Evolutionary conservation across 1,284 basidiomycete genomes (phyloP).

Genomic region (Neonothopanus nambi): DNA sequence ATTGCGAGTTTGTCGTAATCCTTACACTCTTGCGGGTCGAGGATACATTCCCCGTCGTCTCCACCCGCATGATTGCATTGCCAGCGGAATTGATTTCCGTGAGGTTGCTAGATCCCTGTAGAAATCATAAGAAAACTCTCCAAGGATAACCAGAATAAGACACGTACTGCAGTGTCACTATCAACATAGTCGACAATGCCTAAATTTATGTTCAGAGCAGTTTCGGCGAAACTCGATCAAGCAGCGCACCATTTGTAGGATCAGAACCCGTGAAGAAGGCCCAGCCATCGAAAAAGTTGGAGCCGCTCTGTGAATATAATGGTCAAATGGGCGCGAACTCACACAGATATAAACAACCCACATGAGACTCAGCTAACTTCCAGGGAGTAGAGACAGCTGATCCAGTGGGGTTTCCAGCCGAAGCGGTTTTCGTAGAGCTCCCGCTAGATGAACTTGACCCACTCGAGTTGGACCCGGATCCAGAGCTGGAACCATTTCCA

Average conservation of each 20-base stretch:
- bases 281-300: conserved; percentile 80
- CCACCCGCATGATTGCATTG: conserved; percentile 81
- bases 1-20: conserved; percentile 65
- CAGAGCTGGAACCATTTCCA: conserved; percentile 11
- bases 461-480: conserved; percentile 15
- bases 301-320: conserved; percentile 47
- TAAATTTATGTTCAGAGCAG: conserved; percentile 30
- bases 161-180: conserved; percentile 54
- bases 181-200: conserved; percentile 56
- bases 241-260: conserved; percentile 71
- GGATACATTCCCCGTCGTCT: conserved; percentile 72
- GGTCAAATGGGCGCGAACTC: background rate
- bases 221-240: too few relatives aligned
- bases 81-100: conserved; percentile 64
- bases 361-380: conserved; percentile 36
- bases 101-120: conserved; percentile 50
- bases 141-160: background rate
- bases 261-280: conserved; percentile 71
- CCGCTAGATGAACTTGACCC: conserved; percentile 17
- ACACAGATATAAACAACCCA: conserved; percentile 15
- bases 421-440: conserved; percentile 12
- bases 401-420: conserved; percentile 18
- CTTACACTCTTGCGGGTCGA: conserved; percentile 74
- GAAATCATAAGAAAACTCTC: background rate
- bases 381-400: conserved; percentile 30